Base-by-base conservation (phyloP, 352 stramenopile species). In the Phytophthora chlamydospora region DNA sequence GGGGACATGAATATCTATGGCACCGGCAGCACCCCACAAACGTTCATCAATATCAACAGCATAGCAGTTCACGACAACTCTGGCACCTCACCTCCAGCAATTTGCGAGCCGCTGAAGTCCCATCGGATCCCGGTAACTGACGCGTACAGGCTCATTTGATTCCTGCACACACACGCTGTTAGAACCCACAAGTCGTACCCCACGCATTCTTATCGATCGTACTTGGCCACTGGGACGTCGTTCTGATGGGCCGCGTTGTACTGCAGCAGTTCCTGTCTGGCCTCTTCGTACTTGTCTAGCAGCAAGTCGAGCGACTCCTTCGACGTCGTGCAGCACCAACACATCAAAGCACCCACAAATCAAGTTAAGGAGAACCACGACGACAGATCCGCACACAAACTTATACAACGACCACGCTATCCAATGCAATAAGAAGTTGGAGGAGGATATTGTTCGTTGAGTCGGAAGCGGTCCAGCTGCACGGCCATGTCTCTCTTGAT, bases 101-200 rank as follows among this genome's bases (percentile, higher is more conserved):
- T 75, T 9, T 76, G 66, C 9, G 60, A 29, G 13, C 62, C 70
- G n/a, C 63, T 80, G 39, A 91, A 89, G 40, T 90, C 78, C 82
- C 82, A 93, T 59, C 87, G 88, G 74, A 93, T 93, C 34, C 84
- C 82, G 5, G 82, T 91, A 11, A 91, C 68, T 6, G 80, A 80
- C 3, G 84, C 84, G 35, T 89, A 91, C 17, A 93, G 60, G 21
- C 80, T 86, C 80, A 93, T 91, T 50, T 88, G 78, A 45, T 90
- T 85, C 44, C 84, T 93, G 42, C 39, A 52, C 21, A 44, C 6
- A 24, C n/a, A 31, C 2, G 43, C 12, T 24, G n/a, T 36, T 31
- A 58, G 14, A 10, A 56, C 5, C 8, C 42, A 24, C 35, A 42
- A 11, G 13, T 16, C 21, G 9, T 55, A 35, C 40, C 19, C 11